Percentiles rank a stretch among this genome's conserved stretches.
Conservation (phyloP, 2,329 filamentous ascomycete species). For the Alternaria arbusti region DNA sequence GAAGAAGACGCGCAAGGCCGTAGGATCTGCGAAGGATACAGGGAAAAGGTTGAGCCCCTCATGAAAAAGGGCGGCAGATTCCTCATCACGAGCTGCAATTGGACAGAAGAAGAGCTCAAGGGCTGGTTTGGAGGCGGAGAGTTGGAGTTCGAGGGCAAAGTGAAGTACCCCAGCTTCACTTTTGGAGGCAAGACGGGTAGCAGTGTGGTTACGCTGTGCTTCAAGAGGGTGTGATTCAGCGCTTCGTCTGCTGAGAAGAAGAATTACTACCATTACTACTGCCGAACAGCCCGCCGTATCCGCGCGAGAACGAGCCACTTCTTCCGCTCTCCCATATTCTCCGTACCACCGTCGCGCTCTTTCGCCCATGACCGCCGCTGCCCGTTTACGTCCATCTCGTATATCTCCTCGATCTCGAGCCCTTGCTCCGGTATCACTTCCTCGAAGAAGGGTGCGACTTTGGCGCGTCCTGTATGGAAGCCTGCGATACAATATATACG, state of each 20-base stretch:
- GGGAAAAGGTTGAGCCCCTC: constrained; percentile 69
- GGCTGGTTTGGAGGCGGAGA: constrained; percentile 72
- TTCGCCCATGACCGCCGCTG: constrained; percentile 65
- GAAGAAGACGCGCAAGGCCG: constrained; percentile 60
- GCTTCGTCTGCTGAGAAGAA: neutral
- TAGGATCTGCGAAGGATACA: constrained; percentile 77
- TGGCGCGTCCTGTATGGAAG: constrained; percentile 73
- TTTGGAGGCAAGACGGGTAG: constrained; percentile 90
- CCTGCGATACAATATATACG: constrained; percentile 71
- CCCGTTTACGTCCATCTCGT: constrained; percentile 73
- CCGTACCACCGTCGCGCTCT: constrained; percentile 63
- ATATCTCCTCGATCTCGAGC: constrained; percentile 69
- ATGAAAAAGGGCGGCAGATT: constrained; percentile 75
- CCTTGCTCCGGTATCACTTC: constrained; percentile 54
- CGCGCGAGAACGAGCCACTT: constrained; percentile 70
- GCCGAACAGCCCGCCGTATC: constrained; percentile 27
- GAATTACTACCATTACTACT: neutral
- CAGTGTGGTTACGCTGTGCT: constrained; percentile 86
- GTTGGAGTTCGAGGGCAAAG: constrained; percentile 68
- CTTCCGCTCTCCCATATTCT: constrained; percentile 69
- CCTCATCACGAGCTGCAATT: constrained; percentile 95
- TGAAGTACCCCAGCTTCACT: constrained; percentile 84
- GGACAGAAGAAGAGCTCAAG: constrained; percentile 87
- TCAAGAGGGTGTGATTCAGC: constrained; percentile 59
- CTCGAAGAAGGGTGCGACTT: constrained; percentile 71